Percentiles rank a stretch among this genome's conserved stretches.
Evolutionary conservation across 768 basidiomycete genomes (phyloP).

Genomic region (Suillus occidentalis): DNA sequence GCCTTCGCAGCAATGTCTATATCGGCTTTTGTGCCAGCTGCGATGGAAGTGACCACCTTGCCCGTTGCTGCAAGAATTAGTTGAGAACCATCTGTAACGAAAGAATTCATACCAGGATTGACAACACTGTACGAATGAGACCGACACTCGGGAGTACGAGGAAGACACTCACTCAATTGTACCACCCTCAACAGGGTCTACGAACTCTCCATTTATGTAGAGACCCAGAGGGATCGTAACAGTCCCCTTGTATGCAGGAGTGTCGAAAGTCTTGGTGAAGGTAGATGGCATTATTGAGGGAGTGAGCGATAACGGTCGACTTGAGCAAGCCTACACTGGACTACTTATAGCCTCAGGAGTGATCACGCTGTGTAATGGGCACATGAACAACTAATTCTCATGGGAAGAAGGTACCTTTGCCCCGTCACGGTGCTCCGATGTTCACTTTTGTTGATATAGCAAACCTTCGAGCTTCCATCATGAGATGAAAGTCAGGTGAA

Average conservation of each 20-base stretch:
- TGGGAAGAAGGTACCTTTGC: background rate
- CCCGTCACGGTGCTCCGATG: constrained; percentile 3
- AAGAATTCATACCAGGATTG: constrained; percentile 46
- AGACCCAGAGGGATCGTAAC: constrained; percentile 59
- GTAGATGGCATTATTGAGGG: constrained; percentile 35
- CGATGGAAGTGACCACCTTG: constrained; percentile 52
- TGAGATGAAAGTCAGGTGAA: too few species aligned
- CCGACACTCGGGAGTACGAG: background rate
- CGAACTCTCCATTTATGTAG: constrained; percentile 59
- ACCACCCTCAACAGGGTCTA: constrained; percentile 50
- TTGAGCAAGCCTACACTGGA: background rate
- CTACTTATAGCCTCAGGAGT: background rate
- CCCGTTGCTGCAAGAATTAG: constrained; percentile 50
- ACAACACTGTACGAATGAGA: constrained; percentile 42
- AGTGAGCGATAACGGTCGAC: background rate
- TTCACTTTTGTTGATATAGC: background rate
- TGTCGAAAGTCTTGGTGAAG: constrained; percentile 52
- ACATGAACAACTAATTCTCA: background rate
- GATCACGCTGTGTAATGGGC: background rate
- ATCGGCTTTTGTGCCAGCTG: constrained; percentile 59
- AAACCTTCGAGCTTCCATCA: background rate
- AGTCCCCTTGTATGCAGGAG: constrained; percentile 56
- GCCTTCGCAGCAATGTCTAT: constrained; percentile 69
- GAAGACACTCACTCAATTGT: constrained; percentile 58
- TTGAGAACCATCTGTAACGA: background rate